Base-by-base conservation (phyloP, 1,284 basidiomycete genomes). In the Tilletiopsis washingtonensis region DNA sequence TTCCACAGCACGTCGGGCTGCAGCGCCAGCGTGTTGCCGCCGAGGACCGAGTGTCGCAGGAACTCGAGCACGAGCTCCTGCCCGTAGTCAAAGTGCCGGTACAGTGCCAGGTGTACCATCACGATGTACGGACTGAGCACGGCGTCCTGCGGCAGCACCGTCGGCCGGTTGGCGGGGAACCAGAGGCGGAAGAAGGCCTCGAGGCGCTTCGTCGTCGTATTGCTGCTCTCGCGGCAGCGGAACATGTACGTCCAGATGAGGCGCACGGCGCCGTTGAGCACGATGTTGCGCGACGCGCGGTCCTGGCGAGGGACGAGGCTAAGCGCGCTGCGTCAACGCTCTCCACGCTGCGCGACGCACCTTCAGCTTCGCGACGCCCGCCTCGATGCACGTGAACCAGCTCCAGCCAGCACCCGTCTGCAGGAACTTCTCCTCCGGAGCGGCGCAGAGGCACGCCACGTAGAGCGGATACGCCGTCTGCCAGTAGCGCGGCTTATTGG, bases 281-380 rank as follows among this genome's bases (percentile, higher is more conserved):
- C 81, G 4, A 82, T 78, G 1, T 82, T 75, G n/a, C 88, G 81
- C 45, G 80, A 78, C 0, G 81, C 77, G 57, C 85, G 86, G 64
- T 96, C 91, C 85, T n/a, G n/a, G n/a, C n/a, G n/a, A n/a, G n/a
- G n/a, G 90, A 88, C 91, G 91, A 96, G 23, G 93, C 76, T 25
- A 96, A 74, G 4, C 90, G 84, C 52, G 90, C 74, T 49, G 88
- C 82, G 3, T 87, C 85, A 60, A 91, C 90, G 75, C 93, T 79
- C 11, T 88, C 81, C 3, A 82, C 78, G 1, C 82, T 75, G n/a
- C 88, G 81, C 45, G 80, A 78, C 0, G 81, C 77, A 57, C 85
- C 85, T 91, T 93, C 42, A 90, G 74, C 74, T 86, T 91, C 25
- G 80, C 76, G 4, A 86, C 73, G 3, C 85, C 81, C 2, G 51